These are phyloP conservation scores for Alternaria angustiovoidea DNA, from an alignment of 2,329 filamentous ascomycete genomes.

Conservation along the genomic window DNA sequence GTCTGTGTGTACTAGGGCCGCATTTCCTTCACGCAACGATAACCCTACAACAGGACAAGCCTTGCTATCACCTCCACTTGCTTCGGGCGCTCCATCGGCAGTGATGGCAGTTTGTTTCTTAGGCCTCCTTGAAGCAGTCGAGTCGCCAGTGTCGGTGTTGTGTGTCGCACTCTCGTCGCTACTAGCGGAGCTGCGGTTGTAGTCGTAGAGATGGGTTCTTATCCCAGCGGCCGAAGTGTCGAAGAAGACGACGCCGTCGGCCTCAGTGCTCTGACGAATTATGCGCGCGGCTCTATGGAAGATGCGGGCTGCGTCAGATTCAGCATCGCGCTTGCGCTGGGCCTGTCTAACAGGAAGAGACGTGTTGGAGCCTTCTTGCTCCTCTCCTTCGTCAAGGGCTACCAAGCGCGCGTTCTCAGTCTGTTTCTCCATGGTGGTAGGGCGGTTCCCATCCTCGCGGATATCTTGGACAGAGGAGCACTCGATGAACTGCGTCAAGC, in stretches of 20 bases:
- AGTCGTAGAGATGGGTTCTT: conserved; percentile 33
- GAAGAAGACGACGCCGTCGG: conserved; percentile 49
- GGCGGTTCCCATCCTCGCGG: conserved; percentile 24
- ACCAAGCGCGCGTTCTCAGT: conserved; percentile 46
- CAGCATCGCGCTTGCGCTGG: conserved; percentile 33
- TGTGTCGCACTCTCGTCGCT: conserved; percentile 43
- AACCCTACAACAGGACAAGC: conserved; percentile 36
- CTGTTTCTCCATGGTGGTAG: conserved; percentile 43
- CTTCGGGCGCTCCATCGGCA: conserved; percentile 7
- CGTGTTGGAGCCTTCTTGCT: conserved; percentile 15
- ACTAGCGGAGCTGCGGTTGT: conserved; percentile 22
- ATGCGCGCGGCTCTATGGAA: conserved; percentile 48
- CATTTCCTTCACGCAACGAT: conserved; percentile 29
- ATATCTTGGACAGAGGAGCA: conserved; percentile 37
- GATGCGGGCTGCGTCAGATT: conserved; percentile 37
- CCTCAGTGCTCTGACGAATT: conserved; percentile 43
- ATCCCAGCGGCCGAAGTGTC: conserved; percentile 44
- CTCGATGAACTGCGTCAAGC: conserved; percentile 45
- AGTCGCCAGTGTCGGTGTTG: conserved; percentile 43
- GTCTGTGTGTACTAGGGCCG: conserved; percentile 34
- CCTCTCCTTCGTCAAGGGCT: conserved; percentile 36
- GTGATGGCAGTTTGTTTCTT: conserved; percentile 19
- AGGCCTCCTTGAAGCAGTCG: conserved; percentile 27
- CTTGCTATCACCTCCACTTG: conserved; percentile 27
- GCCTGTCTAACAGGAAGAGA: conserved; percentile 21